These are phyloP conservation scores for Colletotrichum gloeosporioides DNA, from an alignment of 2,329 filamentous ascomycete genomes.

Conservation along the genomic window DNA sequence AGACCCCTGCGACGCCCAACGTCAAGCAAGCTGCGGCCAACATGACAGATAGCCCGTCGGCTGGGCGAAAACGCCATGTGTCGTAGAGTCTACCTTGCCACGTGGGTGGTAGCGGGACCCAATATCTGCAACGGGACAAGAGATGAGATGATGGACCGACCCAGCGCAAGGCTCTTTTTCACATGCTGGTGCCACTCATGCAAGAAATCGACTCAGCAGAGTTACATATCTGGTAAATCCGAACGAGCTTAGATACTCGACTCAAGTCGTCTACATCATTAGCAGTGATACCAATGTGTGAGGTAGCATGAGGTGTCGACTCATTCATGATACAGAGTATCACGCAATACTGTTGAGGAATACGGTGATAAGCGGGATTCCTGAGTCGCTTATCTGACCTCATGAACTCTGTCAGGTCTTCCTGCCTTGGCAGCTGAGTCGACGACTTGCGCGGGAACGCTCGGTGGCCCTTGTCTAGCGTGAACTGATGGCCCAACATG, in stretches of 20 bases:
- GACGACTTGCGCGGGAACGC: not conserved
- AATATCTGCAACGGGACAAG: not conserved
- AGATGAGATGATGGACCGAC: not conserved
- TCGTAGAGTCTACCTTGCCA: not conserved
- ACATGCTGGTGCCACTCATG: not conserved
- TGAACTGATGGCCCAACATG: not conserved
- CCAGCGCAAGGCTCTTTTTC: not conserved
- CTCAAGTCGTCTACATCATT: not conserved
- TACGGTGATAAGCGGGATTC: not conserved
- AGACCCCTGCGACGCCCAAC: not conserved
- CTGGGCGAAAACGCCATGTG: not conserved
- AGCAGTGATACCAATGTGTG: fast-evolving
- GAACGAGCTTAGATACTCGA: not conserved
- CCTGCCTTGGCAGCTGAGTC: not conserved
- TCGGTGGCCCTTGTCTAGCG: not conserved
- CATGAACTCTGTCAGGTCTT: not conserved
- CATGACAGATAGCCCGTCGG: not conserved
- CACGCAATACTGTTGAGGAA: not conserved
- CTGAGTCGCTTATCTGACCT: not conserved
- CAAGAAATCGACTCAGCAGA: not conserved
- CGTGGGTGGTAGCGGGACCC: not conserved
- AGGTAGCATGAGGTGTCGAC: not conserved
- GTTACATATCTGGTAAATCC: not conserved
- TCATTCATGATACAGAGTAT: not conserved
- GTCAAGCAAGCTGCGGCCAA: not conserved